Base-by-base conservation (phyloP, 169 alveolate species). In the Plasmodium reichenowi region DNA sequence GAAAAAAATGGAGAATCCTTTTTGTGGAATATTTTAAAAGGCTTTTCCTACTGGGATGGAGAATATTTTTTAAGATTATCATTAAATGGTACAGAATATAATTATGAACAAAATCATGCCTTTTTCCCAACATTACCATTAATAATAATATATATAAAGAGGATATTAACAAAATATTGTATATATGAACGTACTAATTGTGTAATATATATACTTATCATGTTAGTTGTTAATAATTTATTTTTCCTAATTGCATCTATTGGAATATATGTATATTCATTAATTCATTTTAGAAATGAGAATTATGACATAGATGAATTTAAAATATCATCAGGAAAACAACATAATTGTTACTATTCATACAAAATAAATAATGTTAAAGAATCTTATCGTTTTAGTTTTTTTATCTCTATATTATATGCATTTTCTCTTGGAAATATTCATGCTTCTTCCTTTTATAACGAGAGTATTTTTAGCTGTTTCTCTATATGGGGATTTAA, bases 91-190 rank as follows among this genome's bases (percentile, higher is more conserved):
- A 74, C 93, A 6, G 92, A 88, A 29, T 94, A 94, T 74, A 26
- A 67, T n/a, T 76, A 74, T 64, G 95, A 92, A 74, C 94, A 94
- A 29, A 88, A 91, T 38, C 88, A 88, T 45, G 95, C 96, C 1
- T 94, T 94, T 89, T 91, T 94, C 70, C 96, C 96, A 8, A 52
- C 93, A 72, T 74, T 92, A 10, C 95, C 96, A 26, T 89, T 68
- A 59, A 22, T 94, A 17, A 58, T 83, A 47, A 74, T 62, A 48
- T 71, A 20, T 74, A 13, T 48, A 60, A 59, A 67, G 26, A 72
- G 64, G 22, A 9, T 86, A 56, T 4, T 86, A 52, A 56, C 9
- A 22, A 13, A 17, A 38, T 17, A 24, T 3, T 10, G 3, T 5
- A 2, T 86, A 22, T 20, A 29, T 50, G 29, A 86, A 38, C n/a